These are phyloP conservation scores for Halocafeteria seosinensis DNA, from an alignment of 108 stramenopile genomes.

Conservation along the genomic window DNA sequence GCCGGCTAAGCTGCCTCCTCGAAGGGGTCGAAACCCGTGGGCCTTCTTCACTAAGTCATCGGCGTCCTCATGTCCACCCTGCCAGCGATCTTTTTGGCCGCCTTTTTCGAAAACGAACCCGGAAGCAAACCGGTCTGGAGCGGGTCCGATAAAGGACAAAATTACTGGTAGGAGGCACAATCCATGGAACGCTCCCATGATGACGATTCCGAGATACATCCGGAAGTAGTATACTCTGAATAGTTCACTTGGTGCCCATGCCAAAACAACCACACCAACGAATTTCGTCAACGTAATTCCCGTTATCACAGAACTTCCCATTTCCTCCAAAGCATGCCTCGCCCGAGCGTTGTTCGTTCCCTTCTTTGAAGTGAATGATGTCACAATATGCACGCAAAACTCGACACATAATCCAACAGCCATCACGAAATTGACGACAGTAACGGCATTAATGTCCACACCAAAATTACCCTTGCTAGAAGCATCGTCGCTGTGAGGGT, in stretches of 20 bases:
- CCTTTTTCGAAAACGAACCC: too few species aligned
- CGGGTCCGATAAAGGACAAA: conserved; percentile 21
- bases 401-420: conserved; percentile 25
- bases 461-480: conserved; percentile 7
- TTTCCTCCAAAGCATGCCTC: conserved; percentile 11
- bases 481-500: not conserved
- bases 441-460: conserved; percentile 27
- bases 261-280: conserved; percentile 23
- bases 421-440: conserved; percentile 30
- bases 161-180: conserved; percentile 25
- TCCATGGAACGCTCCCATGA: conserved; percentile 19
- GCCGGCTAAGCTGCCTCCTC: too few species aligned
- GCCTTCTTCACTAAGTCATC: too few species aligned
- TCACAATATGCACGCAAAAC: conserved; percentile 23
- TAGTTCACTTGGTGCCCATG: conserved; percentile 24
- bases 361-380: conserved; percentile 2
- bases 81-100: too few species aligned
- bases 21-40: too few species aligned
- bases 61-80: too few species aligned
- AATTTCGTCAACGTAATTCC: conserved; percentile 32
- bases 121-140: too few species aligned
- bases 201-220: conserved; percentile 22
- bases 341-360: conserved; percentile 17
- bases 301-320: conserved; percentile 21
- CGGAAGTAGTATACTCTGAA: conserved; percentile 31